A percentile compares a stretch with the other conserved stretches of the same genome.
These are phyloP conservation scores for Scalesia atractyloides DNA, from an alignment of 129 eudicot genomes.

Conservation along the genomic window DNA sequence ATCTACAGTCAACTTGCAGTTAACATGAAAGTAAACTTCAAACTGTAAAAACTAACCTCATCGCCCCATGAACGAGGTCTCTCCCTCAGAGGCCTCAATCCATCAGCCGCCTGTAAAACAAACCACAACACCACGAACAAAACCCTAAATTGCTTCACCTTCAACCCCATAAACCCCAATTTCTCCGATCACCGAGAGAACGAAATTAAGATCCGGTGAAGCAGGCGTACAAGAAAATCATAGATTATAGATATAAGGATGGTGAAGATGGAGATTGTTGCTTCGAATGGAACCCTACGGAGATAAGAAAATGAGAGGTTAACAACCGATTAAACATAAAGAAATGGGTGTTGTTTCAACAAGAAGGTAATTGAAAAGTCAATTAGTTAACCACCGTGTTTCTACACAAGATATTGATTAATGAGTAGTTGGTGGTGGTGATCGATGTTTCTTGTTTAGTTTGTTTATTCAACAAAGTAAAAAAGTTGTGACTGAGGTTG, in stretches of 20 bases:
- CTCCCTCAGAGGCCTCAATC: slow-evolving; percentile 84
- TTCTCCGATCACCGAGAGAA: slow-evolving; percentile 11
- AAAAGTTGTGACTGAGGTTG: too few species aligned
- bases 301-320: slow-evolving; percentile 42
- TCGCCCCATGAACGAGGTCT: slow-evolving; percentile 78
- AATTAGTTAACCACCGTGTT: slow-evolving; percentile 24
- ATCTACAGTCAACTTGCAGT: too few species aligned
- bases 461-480: too few species aligned
- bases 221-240: neutral
- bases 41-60: slow-evolving; percentile 57
- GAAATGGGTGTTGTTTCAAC: slow-evolving; percentile 21
- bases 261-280: slow-evolving; percentile 24
- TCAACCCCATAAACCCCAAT: slow-evolving; percentile 30
- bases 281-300: slow-evolving; percentile 37
- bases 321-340: slow-evolving; percentile 45
- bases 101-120: slow-evolving; percentile 42
- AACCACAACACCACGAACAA: slow-evolving; percentile 44
- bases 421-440: too few species aligned
- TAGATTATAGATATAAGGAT: slow-evolving; percentile 7
- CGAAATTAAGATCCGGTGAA: slow-evolving; percentile 28
- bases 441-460: too few species aligned
- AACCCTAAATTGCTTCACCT: slow-evolving; percentile 38
- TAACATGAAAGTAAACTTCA: too few species aligned
- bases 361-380: slow-evolving; percentile 35
- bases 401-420: too few species aligned